phyloP scores from a whole-genome alignment of 495 filamentous ascomycete species.

The Apodospora peruviana region DNA sequence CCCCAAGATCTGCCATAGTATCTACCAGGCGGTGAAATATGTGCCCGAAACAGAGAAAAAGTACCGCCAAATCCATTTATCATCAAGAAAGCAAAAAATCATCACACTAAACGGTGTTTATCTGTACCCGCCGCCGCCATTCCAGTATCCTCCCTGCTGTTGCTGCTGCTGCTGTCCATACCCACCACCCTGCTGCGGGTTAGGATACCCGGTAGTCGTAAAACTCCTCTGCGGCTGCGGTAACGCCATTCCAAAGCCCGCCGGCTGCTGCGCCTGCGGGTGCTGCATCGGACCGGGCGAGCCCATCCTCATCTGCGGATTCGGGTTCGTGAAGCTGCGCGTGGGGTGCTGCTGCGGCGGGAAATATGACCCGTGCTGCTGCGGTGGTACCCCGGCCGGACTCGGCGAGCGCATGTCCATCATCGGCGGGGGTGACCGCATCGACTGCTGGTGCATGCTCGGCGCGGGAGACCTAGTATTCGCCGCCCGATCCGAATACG shows the following conservation, averaged over 20 bases:
- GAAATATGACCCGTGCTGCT: constrained; percentile 4
- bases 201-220: constrained; percentile 14
- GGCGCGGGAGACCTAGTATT: constrained; percentile 12
- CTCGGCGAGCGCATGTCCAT: constrained; percentile 20
- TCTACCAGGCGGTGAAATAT: too few species aligned
- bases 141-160: neutral
- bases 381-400: constrained; percentile 15
- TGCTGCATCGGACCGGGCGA: constrained; percentile 23
- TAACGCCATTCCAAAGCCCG: constrained; percentile 18
- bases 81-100: too few species aligned
- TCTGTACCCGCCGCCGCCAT: too few species aligned
- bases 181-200: neutral
- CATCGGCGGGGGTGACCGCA: constrained; percentile 7
- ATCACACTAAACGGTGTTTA: too few species aligned
- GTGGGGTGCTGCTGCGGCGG: constrained; percentile 14
- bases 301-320: constrained; percentile 16
- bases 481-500: constrained; percentile 7
- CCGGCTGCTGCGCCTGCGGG: constrained; percentile 10
- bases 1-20: too few species aligned
- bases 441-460: neutral
- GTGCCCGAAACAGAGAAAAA: too few species aligned
- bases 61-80: too few species aligned
- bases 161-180: neutral
- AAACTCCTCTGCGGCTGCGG: constrained; percentile 29
- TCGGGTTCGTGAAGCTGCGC: constrained; percentile 28